These are phyloP conservation scores for Nicotiana paniculata DNA, from an alignment of 257 asterid species.

Conservation along the genomic window DNA sequence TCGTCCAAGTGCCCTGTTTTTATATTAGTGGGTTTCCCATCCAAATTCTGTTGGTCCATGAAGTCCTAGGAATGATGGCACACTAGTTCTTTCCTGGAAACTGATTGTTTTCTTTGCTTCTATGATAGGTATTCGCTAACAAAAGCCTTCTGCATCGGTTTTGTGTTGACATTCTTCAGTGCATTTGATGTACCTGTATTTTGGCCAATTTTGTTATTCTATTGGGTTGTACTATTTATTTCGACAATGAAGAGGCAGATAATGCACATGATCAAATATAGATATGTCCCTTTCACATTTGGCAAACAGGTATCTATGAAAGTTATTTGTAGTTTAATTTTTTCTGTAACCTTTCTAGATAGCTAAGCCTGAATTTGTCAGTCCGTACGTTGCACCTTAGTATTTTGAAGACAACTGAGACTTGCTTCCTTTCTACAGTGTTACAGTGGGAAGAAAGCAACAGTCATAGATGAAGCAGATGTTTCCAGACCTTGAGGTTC, in stretches of 20 bases:
- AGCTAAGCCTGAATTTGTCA: too few species aligned
- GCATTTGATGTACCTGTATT: constrained; percentile 96
- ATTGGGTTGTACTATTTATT: constrained; percentile 75
- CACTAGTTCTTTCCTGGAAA: too few species aligned
- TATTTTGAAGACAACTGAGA: neutral
- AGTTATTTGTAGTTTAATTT: too few species aligned
- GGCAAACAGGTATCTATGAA: constrained; percentile 72
- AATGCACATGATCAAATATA: constrained; percentile 93
- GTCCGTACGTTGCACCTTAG: too few species aligned
- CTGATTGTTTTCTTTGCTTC: too few species aligned
- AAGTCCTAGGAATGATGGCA: too few species aligned
- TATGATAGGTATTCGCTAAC: constrained; percentile 73
- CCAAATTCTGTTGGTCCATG: too few species aligned
- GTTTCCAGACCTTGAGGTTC: constrained; percentile 42
- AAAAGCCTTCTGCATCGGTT: constrained; percentile 71
- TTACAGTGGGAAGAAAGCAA: constrained; percentile 56
- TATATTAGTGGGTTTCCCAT: too few species aligned
- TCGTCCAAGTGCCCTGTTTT: too few species aligned
- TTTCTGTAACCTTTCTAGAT: too few species aligned
- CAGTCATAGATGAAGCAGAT: constrained; percentile 53
- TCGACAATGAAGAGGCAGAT: constrained; percentile 97
- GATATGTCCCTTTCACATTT: constrained; percentile 84
- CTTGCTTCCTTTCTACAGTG: constrained; percentile 44
- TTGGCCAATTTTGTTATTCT: constrained; percentile 95
- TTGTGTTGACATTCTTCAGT: constrained; percentile 84